Evolutionary conservation across 2,329 filamentous ascomycete genomes (phyloP), one percentile per base, ranked within the genome.

Genomic region (Trematosphaeria pertusa): DNA sequence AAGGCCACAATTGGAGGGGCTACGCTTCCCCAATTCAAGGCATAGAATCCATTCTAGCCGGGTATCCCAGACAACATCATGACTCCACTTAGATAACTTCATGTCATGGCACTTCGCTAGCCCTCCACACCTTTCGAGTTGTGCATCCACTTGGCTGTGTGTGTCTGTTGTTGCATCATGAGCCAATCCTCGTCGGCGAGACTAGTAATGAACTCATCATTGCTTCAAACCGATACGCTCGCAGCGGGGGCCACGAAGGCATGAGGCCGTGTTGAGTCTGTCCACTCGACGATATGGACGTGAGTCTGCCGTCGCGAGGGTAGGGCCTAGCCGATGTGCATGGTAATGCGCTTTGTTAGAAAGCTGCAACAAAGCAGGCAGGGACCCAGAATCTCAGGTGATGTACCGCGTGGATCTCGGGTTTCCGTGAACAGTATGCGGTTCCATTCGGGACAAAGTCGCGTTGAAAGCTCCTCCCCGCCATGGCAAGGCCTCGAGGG

Each of bases 81-180:
- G 32, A 47, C 49, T 56, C 44, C 46, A 51, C 52, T 46, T 53
- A 26, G 52, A 53, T 48, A 52, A 50, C 48, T 50, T 52, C 51
- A 52, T 54, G 55, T 48, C 51, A 57, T 57, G 50, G 44, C 56
- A 60, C 38, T 46, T 24, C 51, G 41, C 54, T 62, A 62, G 57
- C 47, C 55, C 57, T 64, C 59, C 57, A 62, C 57, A 59, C 58
- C 53, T 52, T 46, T 47, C 43, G 32, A 28, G 37, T 46, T 43
- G 26, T 33, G 46, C 53, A 55, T 62, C 61, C 59, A 64, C 57
- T 59, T 58, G n/a, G n/a, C 62, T 57, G 54, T 47, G 44, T 54
- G 47, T 55, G 54, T 50, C 48, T 54, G 51, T 54, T 44, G 30
- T 44, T 26, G 45, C 46, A 24, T 37, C 24, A 28, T 28, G 8